A percentile compares a stretch with the other conserved stretches of the same genome.
These are phyloP conservation scores for Aquilaria sinensis DNA, from an alignment of 345 rosid genomes.

Conservation along the genomic window DNA sequence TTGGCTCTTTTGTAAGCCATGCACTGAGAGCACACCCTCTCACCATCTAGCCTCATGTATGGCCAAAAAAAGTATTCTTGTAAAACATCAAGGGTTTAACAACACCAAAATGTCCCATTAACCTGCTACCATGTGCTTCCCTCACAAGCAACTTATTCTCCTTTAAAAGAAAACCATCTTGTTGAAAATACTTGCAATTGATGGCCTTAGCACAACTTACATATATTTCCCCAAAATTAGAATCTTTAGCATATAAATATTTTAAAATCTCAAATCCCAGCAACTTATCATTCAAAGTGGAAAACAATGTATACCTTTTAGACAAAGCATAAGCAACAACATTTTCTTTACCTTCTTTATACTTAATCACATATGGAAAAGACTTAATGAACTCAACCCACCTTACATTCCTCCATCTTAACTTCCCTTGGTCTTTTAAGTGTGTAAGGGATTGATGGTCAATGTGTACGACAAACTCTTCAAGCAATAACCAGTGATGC, in stretches of 20 bases:
- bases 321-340: not conserved
- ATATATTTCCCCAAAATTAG: not conserved
- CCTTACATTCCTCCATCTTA: not conserved
- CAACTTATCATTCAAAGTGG: not conserved
- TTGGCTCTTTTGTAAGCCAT: not conserved
- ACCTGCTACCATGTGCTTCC: not conserved
- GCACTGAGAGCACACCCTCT: not conserved
- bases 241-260: not conserved
- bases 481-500: no score
- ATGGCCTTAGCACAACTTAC: no score
- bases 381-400: slow-evolving; percentile 1
- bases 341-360: not conserved
- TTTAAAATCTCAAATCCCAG: not conserved
- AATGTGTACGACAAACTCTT: no score
- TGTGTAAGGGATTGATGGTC: no score
- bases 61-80: not conserved
- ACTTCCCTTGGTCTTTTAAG: no score
- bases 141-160: not conserved
- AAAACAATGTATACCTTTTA: not conserved
- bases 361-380: not conserved
- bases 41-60: not conserved
- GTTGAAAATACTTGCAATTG: no score
- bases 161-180: no score
- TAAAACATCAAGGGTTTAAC: not conserved
- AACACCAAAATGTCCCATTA: not conserved